Percentiles rank a stretch among this genome's conserved stretches.
phyloP scores from a whole-genome alignment of 192 early-diverging fungal species.

The Lobulomyces angularis region DNA sequence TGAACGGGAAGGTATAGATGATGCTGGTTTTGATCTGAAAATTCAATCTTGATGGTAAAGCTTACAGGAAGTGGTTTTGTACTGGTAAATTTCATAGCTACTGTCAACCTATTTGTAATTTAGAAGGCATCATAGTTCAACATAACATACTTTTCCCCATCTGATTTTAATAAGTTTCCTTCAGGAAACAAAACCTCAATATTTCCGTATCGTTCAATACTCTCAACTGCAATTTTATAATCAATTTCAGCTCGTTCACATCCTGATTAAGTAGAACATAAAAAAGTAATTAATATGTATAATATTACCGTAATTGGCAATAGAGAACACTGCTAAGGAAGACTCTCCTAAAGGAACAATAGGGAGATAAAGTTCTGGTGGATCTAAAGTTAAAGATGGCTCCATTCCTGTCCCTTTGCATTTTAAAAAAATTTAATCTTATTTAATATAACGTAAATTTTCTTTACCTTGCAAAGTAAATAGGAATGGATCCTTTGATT shows the following conservation, averaged over 20 bases:
- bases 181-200: slow-evolving; percentile 36
- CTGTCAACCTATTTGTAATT: too few relatives aligned
- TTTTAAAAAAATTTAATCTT: too few relatives aligned
- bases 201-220: slow-evolving; percentile 6
- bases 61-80: slow-evolving; percentile 14
- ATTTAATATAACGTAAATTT: too few relatives aligned
- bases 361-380: slow-evolving; percentile 35
- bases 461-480: slow-evolving; percentile 20
- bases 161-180: slow-evolving; percentile 32
- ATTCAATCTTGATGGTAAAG: slow-evolving; percentile 28
- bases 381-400: slow-evolving; percentile 34
- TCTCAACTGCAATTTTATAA: slow-evolving; percentile 12
- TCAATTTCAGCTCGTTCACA: slow-evolving; percentile 37
- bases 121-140: too few relatives aligned
- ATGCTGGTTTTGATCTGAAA: slow-evolving; percentile 13
- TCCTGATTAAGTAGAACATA: too few relatives aligned
- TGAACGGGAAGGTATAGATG: slow-evolving; percentile 32
- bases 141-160: slow-evolving; percentile 33
- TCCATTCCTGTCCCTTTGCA: slow-evolving; percentile 30
- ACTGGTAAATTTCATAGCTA: slow-evolving; percentile 19
- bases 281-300: too few relatives aligned
- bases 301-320: slow-evolving; percentile 40
- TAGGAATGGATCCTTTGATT: slow-evolving; percentile 17
- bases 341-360: slow-evolving; percentile 20
- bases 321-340: slow-evolving; percentile 18